Base-by-base conservation (phyloP, 176 grass and related monocot species). In the Carex littledalei region DNA sequence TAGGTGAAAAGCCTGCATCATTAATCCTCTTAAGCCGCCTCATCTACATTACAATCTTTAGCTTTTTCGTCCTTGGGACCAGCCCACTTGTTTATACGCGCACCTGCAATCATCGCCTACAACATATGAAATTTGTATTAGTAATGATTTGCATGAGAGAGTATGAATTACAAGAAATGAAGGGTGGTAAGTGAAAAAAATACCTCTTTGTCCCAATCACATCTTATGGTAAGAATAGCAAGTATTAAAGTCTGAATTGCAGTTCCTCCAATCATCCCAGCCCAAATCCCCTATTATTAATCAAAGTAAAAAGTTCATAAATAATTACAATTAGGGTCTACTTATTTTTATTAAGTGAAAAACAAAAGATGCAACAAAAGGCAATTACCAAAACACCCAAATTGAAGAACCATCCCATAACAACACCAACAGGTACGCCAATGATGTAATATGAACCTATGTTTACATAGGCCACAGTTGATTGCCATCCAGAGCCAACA, bases 131-230 rank as follows among this genome's bases (percentile, higher is more conserved):
- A 77, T 24, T 77, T 31, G 50, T 32, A 65, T 18, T 67, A 60
- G 45, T 2, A 62, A 68, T 67, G 31, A 47, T 15, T 13, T 66
- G 13, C 8, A 17, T 18, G 6, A 74, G 55, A 53, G n/a, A n/a
- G n/a, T n/a, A n/a, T n/a, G n/a, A n/a, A n/a, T n/a, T n/a, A n/a
- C n/a, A n/a, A n/a, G n/a, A 76, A 62, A 50, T 74, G 8, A 21
- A 86, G 8, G 5, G 57, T 73, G 5, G 24, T 13, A 83, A 43
- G 15, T 45, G 1, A 62, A 26, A 34, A 63, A 74, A 2, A 77
- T 56, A 94, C 94, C 92, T 97, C 94, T 77, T 91, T 92, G 2
- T 94, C 88, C 94, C 94, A 97, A 79, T 97, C 90, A 29, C 94
- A 97, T 61, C 89, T 85, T 8, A 94, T 78, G 8, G 94, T 97